Evolutionary conservation across 129 eudicot species (phyloP).

Genomic region (Flaveria brownii): DNA sequence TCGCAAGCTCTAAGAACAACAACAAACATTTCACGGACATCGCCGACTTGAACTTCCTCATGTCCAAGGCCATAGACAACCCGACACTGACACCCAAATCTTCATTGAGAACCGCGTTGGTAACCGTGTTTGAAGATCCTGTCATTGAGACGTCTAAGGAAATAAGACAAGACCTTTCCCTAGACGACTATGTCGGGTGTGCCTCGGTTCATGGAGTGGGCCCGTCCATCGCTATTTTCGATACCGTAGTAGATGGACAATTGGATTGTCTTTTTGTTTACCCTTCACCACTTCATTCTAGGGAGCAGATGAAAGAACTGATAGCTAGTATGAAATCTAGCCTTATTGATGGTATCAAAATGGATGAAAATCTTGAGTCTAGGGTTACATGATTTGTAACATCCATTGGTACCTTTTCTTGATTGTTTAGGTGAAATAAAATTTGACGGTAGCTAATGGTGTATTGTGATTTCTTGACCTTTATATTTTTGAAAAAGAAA

Average conservation of each 20-base stretch:
- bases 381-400: conserved; percentile 23
- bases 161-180: conserved; percentile 34
- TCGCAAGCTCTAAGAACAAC: conserved; percentile 39
- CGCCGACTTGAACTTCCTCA: conserved; percentile 55
- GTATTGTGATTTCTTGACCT: not conserved
- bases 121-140: conserved; percentile 55
- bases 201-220: conserved; percentile 49
- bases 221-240: conserved; percentile 46
- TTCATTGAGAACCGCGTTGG: conserved; percentile 46
- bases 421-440: conserved; percentile 12
- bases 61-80: conserved; percentile 54
- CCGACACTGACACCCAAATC: conserved; percentile 57
- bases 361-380: conserved; percentile 27
- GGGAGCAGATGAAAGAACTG: conserved; percentile 48
- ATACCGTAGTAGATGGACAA: conserved; percentile 40
- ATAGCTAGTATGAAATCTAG: conserved; percentile 37
- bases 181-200: conserved; percentile 46
- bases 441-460: not conserved
- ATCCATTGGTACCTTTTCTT: conserved; percentile 16
- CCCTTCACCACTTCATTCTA: conserved; percentile 52
- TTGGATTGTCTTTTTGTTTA: conserved; percentile 46
- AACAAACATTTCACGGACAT: conserved; percentile 60
- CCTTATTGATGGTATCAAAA: conserved; percentile 35
- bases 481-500: not conserved
- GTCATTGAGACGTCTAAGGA: conserved; percentile 40